Evolutionary conservation across 164 flowering plant species (phyloP), one percentile per base, ranked within the genome.

Genomic region (Magnolia kwangsiensis): DNA sequence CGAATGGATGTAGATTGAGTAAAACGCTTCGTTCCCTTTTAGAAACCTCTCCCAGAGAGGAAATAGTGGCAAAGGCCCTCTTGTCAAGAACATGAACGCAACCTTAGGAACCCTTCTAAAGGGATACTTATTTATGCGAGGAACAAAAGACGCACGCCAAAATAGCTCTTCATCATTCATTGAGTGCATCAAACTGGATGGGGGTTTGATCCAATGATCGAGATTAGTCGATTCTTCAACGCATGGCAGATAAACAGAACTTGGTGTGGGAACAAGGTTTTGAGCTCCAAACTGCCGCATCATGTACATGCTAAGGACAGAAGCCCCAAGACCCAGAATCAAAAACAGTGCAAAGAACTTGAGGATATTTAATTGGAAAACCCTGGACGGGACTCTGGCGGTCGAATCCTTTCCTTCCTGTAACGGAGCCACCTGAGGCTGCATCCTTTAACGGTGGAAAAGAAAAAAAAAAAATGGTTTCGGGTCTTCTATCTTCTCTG

Each of bases 11-110:
- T 93, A 95, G 66, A 95, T 92, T 3, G 98, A 90, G 80, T 88
- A 95, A 11, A 82, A 78, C 78, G 81, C 85, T 71, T 88, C 86
- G 50, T 90, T 84, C 61, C 97, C 97, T 79, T 85, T 86, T 58
- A 95, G 84, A 73, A 95, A 95, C 82, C 87, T 84, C 85, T 92
- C 97, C 99, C 99, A 95, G 20, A 95, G 88, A 72, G 96, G 96
- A 14, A 90, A 85, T 64, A 95, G 75, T 1, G 99, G 97, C 84
- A 95, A 74, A 18, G 96, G 91, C n/a, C 98, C 98, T 76, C 86
- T 93, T 1, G 97, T 83, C 89, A 95, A 88, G 88, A 95, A 93
- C 99, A 93, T 92, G 85, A 95, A 95, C 2, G 99, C 98, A 82
- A 95, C 86, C 86, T 92, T 95, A 3, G 93, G 93, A 61, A 82